A percentile compares a stretch with the other conserved stretches of the same genome.
Evolutionary conservation across 2,329 filamentous ascomycete species (phyloP).

Genomic region (Diaporthe helianthi): DNA sequence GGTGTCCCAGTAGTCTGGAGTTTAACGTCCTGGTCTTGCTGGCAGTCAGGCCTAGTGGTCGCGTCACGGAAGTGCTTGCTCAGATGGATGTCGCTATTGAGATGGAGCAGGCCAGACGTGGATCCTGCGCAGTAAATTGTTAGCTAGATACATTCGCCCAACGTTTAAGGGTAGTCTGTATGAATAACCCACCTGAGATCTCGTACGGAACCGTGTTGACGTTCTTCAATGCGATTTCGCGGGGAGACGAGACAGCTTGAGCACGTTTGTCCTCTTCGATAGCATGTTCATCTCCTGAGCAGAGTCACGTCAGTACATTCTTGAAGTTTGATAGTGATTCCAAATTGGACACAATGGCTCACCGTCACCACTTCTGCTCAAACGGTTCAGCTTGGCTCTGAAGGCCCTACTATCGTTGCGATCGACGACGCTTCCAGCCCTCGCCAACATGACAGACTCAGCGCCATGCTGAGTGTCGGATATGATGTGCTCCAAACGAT

Average conservation of each 20-base stretch:
- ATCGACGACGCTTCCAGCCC: constrained; percentile 28
- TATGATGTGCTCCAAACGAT: constrained; percentile 34
- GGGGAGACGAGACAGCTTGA: background rate
- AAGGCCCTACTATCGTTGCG: constrained; percentile 25
- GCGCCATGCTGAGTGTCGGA: constrained; percentile 26
- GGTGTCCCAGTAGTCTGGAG: background rate
- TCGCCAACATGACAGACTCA: constrained; percentile 28
- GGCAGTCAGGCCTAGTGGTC: background rate
- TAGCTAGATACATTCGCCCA: background rate
- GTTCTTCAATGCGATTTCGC: background rate
- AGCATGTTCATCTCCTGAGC: background rate
- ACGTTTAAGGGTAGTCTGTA: constrained; percentile 4
- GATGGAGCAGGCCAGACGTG: constrained; percentile 4
- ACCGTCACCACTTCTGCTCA: constrained; percentile 30
- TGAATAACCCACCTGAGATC: constrained; percentile 3
- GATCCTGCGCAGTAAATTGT: background rate
- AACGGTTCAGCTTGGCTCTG: constrained; percentile 19
- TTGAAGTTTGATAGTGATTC: no score
- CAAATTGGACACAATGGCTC: background rate
- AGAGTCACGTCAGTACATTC: background rate
- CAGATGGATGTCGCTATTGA: background rate
- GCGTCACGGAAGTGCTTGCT: constrained; percentile 18
- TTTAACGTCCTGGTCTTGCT: background rate
- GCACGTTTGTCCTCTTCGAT: constrained; percentile 9
- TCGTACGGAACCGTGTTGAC: constrained; percentile 4